Evolutionary conservation across 2,329 filamentous ascomycete species (phyloP), one percentile per base, ranked within the genome.

Genomic region (Phialophora expanda): DNA sequence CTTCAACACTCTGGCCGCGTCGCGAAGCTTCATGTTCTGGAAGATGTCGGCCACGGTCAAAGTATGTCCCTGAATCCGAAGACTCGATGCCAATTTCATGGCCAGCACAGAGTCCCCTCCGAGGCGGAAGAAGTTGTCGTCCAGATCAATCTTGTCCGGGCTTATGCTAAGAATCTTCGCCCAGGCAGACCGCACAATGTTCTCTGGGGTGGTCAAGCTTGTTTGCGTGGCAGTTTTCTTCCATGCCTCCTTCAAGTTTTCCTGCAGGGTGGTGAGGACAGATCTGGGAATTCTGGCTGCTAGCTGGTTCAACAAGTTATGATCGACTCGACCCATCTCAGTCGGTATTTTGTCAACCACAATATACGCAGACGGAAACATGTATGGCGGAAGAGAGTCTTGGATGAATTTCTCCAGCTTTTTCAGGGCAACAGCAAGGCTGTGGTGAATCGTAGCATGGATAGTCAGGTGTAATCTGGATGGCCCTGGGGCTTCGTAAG

Each of bases 1-100:
- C 56, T 41, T 54, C n/a, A 56, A 20, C 46, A n/a, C 58, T 44
- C 79, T 80, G 1, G 87, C 86, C 73, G 87, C 84, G 62, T 87
- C 85, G 60, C 77, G 69, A 6, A 84, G 73, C 22, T 79, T 75
- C 75, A 77, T 78, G 67, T 78, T 66, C 56, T 66, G 59, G 64
- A 75, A 74, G n/a, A 75, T 67, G 14, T 74, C 69, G n/a, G 72
- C 67, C 22, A 75, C 73, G 9, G 71, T 73, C 28, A 75, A 41
- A 9, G 28, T 53, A 48, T 72, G 59, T 8, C 69, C 72, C 17
- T 70, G 57, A 17, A 56, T 38, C 12, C 69, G 65, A 17, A 65
- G 64, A 44, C 63, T 62, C 30, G 67, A 69, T 5, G 74, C 74
- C 54, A 75, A 63, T 65, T 70, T 71, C 70, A 76, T 76, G 22